These are phyloP conservation scores for Turritis glabra DNA, from an alignment of 345 rosid species.

Conservation along the genomic window DNA sequence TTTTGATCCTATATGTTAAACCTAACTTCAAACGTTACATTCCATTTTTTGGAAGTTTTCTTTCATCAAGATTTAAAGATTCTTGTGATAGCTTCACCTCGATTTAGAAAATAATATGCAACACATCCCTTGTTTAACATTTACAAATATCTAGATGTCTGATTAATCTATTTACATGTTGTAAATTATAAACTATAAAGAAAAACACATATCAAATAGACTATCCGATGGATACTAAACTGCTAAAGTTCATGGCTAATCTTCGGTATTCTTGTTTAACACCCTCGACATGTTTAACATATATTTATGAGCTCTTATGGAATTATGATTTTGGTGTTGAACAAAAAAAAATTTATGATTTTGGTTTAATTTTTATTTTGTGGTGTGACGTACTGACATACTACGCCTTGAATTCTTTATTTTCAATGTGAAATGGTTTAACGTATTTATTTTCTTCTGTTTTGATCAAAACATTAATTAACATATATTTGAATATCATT, in stretches of 20 bases:
- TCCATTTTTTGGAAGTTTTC: neutral
- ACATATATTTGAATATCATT: neutral
- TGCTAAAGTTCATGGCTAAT: neutral
- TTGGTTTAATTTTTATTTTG: neutral
- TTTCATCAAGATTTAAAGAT: neutral
- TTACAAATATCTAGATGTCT: neutral
- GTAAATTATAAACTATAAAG: neutral
- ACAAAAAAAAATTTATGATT: no score
- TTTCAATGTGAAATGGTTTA: neutral
- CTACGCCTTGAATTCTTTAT: neutral
- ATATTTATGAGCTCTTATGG: neutral
- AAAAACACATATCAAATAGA: neutral
- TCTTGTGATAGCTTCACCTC: neutral
- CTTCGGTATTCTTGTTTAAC: neutral
- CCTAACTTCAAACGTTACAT: neutral
- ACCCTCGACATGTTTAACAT: neutral
- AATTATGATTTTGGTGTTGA: neutral
- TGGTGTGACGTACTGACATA: neutral
- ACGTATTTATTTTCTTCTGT: neutral
- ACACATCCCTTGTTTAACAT: neutral
- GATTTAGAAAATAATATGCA: neutral
- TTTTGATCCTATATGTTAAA: constrained; percentile 9
- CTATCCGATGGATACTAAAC: neutral
- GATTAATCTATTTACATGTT: neutral
- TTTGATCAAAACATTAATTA: neutral